phyloP scores from a whole-genome alignment of 306 rosid genomes.

The Dalbergia oliveri region DNA sequence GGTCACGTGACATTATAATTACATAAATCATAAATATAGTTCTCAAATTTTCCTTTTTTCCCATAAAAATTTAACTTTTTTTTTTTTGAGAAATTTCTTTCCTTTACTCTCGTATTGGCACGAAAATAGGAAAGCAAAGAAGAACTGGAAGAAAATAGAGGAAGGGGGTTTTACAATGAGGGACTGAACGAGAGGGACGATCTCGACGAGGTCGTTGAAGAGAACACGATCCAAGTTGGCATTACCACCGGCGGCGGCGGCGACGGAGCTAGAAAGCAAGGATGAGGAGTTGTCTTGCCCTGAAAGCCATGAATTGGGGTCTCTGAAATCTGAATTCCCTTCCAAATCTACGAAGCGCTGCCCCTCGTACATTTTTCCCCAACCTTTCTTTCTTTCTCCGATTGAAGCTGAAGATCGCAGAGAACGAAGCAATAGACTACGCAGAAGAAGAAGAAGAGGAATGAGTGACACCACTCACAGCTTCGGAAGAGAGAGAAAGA shows the following conservation, averaged over 20 bases:
- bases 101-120: not conserved
- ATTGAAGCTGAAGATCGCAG: not conserved
- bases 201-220: conserved; percentile 86
- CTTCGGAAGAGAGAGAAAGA: conserved; percentile 5
- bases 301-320: conserved; percentile 83
- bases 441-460: too few relatives aligned
- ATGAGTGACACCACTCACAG: not conserved
- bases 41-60: not conserved
- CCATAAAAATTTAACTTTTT: not conserved
- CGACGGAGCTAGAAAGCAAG: conserved; percentile 48
- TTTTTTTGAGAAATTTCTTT: not conserved
- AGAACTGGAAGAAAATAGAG: conserved; percentile 2
- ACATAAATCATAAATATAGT: not conserved
- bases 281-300: conserved; percentile 62
- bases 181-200: conserved; percentile 91
- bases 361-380: conserved; percentile 60
- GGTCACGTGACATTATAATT: not conserved
- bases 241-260: conserved; percentile 49
- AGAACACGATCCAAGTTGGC: conserved; percentile 81
- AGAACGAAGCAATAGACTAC: not conserved
- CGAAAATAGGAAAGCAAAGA: not conserved
- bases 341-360: conserved; percentile 76
- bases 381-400: not conserved
- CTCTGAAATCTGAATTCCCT: conserved; percentile 63
- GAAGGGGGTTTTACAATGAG: conserved; percentile 64